Evolutionary conservation across 768 basidiomycete genomes (phyloP).

Genomic region (Suillus weaverae): DNA sequence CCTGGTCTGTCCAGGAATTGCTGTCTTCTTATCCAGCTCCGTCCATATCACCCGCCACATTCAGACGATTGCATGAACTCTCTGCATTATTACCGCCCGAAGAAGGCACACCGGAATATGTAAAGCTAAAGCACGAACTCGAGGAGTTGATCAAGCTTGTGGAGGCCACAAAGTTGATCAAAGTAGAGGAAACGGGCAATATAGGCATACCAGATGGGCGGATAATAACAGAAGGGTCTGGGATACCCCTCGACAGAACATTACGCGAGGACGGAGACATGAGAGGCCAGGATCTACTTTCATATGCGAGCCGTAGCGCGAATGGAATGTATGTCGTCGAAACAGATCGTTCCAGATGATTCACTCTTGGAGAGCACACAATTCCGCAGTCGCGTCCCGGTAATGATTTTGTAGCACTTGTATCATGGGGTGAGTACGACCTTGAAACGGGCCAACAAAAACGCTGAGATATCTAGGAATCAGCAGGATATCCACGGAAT

Average conservation of each 20-base stretch:
- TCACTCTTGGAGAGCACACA: neutral
- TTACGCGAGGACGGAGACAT: conserved; percentile 24
- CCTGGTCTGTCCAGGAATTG: conserved; percentile 80
- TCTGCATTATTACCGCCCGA: conserved; percentile 71
- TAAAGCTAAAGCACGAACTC: conserved; percentile 54
- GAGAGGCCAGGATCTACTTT: conserved; percentile 47
- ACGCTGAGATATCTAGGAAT: neutral
- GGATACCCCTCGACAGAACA: conserved; percentile 28
- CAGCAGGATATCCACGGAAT: neutral
- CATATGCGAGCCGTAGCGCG: conserved; percentile 47
- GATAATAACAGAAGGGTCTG: conserved; percentile 41
- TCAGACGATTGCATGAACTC: conserved; percentile 66
- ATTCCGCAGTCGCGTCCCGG: neutral
- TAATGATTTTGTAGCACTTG: neutral
- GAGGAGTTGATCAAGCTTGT: conserved; percentile 75
- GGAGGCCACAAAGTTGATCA: conserved; percentile 74
- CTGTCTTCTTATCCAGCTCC: conserved; percentile 78
- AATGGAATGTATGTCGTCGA: conserved; percentile 66
- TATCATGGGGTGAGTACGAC: neutral
- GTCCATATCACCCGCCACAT: conserved; percentile 51
- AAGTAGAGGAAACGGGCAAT: conserved; percentile 32
- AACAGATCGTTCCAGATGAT: conserved; percentile 31
- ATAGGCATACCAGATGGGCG: conserved; percentile 39
- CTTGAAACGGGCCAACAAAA: neutral
- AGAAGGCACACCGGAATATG: conserved; percentile 54